Evolutionary conservation across 1,284 basidiomycete species (phyloP).

Genomic region (Boletus smithii): DNA sequence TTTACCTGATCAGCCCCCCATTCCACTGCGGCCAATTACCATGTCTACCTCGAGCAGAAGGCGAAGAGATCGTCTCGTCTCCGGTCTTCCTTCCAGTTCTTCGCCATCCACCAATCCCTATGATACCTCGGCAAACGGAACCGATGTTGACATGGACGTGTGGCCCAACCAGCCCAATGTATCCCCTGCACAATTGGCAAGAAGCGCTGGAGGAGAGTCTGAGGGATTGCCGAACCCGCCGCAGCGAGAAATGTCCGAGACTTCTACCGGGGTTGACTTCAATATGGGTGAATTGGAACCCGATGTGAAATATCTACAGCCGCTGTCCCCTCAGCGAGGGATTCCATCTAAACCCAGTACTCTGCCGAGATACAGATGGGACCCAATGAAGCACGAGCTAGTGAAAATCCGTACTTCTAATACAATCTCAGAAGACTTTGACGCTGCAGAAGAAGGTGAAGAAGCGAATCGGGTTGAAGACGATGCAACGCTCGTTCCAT

Average conservation of each 20-base stretch:
- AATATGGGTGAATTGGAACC: too few species aligned
- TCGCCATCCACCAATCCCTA: too few species aligned
- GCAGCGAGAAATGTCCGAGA: too few species aligned
- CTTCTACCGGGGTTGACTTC: too few species aligned
- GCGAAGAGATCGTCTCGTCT: not conserved
- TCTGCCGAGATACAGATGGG: slow-evolving; percentile 15
- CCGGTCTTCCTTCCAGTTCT: not conserved
- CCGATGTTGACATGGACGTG: too few species aligned
- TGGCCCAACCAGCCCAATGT: too few species aligned
- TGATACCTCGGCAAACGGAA: too few species aligned
- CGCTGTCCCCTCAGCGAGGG: not conserved
- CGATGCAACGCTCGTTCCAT: slow-evolving; percentile 17
- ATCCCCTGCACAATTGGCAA: not conserved
- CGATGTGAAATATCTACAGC: not conserved
- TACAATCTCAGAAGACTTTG: too few species aligned
- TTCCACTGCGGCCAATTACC: slow-evolving; percentile 14
- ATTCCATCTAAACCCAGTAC: not conserved
- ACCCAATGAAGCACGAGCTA: slow-evolving; percentile 1
- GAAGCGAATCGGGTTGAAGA: slow-evolving; percentile 11
- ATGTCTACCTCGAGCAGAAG: not conserved
- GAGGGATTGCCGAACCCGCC: too few species aligned
- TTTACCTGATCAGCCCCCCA: slow-evolving; percentile 24
- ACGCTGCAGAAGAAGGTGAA: not conserved
- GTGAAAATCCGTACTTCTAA: slow-evolving; percentile 1
- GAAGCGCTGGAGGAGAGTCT: not conserved